Conservation (phyloP, 768 basidiomycete species). For the Mycena filopes region DNA sequence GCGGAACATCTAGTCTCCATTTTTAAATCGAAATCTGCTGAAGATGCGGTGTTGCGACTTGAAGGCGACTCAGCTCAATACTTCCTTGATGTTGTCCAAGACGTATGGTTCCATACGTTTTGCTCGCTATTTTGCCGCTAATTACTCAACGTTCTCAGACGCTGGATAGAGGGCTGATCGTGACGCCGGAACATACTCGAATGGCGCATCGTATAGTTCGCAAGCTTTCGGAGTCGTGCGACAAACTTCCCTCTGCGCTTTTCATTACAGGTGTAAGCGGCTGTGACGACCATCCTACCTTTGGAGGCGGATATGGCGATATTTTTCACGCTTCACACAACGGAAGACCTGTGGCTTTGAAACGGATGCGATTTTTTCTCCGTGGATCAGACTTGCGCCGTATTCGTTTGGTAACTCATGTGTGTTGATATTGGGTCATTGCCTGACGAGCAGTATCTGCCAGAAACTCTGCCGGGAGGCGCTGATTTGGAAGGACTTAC, state of each 20-base stretch:
- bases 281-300: not conserved
- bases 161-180: not conserved
- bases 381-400: constrained; percentile 6
- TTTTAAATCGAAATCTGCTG: not conserved
- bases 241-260: constrained; percentile 9
- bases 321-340: constrained; percentile 27
- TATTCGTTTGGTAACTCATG: not conserved
- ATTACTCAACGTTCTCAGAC: not conserved
- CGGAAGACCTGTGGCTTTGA: not conserved
- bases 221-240: constrained; percentile 1
- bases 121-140: not conserved
- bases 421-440: not conserved
- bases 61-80: constrained; percentile 4
- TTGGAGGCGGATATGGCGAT: constrained; percentile 35
- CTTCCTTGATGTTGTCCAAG: constrained; percentile 22
- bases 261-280: constrained; percentile 2
- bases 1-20: not conserved
- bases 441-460: not conserved
- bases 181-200: not conserved
- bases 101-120: not conserved
- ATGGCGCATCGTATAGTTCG: constrained; percentile 9
- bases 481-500: constrained; percentile 41
- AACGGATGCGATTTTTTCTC: not conserved
- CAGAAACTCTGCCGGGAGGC: constrained; percentile 43
- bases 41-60: constrained; percentile 1